Percentiles rank a stretch among this genome's conserved stretches.
These are phyloP conservation scores for Cinchona pubescens DNA, from an alignment of 257 asterid species.

Conservation along the genomic window DNA sequence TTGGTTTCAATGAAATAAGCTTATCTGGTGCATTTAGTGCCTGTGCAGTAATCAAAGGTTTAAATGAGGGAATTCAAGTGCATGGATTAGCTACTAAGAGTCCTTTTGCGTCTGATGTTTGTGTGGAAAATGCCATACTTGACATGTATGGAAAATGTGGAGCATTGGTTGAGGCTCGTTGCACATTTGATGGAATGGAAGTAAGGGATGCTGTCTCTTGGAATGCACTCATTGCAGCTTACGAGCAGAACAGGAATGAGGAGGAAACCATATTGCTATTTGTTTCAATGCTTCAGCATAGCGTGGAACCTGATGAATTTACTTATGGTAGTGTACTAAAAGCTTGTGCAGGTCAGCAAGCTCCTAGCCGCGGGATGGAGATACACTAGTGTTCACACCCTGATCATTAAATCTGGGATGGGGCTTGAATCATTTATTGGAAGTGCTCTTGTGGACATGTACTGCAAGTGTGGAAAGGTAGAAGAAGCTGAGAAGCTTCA, in stretches of 20 bases:
- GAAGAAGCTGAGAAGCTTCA: constrained; percentile 90
- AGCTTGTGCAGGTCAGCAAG: constrained; percentile 79
- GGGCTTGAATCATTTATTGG: constrained; percentile 69
- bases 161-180: constrained; percentile 55
- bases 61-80: constrained; percentile 54
- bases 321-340: constrained; percentile 82
- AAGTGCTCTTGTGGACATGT: constrained; percentile 83
- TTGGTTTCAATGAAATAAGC: constrained; percentile 77
- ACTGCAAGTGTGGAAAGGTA: constrained; percentile 70
- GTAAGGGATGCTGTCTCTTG: constrained; percentile 79
- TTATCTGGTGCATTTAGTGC: constrained; percentile 76
- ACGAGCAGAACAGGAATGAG: constrained; percentile 63
- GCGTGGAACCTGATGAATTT: constrained; percentile 82
- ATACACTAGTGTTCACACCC: constrained; percentile 68
- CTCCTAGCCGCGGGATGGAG: constrained; percentile 55
- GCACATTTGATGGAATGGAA: constrained; percentile 60
- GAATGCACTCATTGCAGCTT: constrained; percentile 82
- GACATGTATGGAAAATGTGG: constrained; percentile 92
- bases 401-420: constrained; percentile 66
- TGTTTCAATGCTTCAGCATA: constrained; percentile 55
- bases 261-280: constrained; percentile 49
- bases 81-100: constrained; percentile 69
- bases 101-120: constrained; percentile 46
- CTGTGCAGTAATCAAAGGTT: constrained; percentile 59
- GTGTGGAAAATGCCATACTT: constrained; percentile 74